Base-by-base conservation (phyloP, 352 stramenopile genomes). In the Phytophthora sp. region DNA sequence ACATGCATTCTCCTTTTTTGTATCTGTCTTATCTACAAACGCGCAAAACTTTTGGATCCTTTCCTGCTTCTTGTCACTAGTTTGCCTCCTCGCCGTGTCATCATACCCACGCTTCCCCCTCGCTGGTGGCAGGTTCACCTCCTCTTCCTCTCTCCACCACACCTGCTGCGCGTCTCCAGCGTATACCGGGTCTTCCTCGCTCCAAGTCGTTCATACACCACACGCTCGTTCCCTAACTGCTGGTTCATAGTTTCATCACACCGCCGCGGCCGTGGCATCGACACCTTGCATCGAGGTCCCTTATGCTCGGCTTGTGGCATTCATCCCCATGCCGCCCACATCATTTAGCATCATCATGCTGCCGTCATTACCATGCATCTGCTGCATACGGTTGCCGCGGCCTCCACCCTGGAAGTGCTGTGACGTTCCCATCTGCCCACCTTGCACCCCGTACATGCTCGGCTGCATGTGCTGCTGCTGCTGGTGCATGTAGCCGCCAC, bases 11-110 rank as follows among this genome's bases (percentile, higher is more conserved):
- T 71, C 45, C 54, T 67, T 69, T 73, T 69, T 61, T 74, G 62
- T 69, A 72, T 77, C 66, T 76, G 51, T 69, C 69, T 86, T 84
- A 80, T 87, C 77, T 87, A 87, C 77, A 85, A 73, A 78, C 72
- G 70, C 66, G 72, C 74, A 87, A 87, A 87, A 84, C 69, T 87
- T 73, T 59, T 50, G 32, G 55, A 43, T 51, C 60, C 55, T 64
- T 45, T 63, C 56, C 51, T 57, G 43, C 49, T 62, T 46, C 52
- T 71, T 49, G 60, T 67, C 62, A 62, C 49, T 62, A 56, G 42
- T 57, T 65, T 56, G 24, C 39, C 51, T 62, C 38, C 31, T 50
- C 52, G 26, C 49, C 17, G 30, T 41, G 30, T 70, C 65, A 49
- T 62, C 54, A 62, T 63, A 64, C 57, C 61, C 66, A 60, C 53